A percentile compares a stretch with the other conserved stretches of the same genome.
These are phyloP conservation scores for Rusavskia elegans DNA, from an alignment of 495 filamentous ascomycete genomes.

Conservation along the genomic window DNA sequence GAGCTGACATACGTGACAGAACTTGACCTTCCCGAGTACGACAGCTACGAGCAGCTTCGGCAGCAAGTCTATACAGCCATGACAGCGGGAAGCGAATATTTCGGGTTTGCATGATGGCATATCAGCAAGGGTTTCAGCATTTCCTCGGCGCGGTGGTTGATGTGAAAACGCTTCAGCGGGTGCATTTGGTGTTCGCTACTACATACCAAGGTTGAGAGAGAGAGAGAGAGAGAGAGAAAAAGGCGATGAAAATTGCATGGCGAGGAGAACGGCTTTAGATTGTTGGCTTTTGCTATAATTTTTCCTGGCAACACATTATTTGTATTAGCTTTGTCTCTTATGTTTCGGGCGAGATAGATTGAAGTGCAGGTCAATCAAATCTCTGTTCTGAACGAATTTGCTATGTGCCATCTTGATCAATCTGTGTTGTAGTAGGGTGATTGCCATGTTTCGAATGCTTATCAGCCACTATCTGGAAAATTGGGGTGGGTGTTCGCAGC, in stretches of 20 bases:
- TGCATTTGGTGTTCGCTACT: no score
- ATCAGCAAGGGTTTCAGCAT: background rate
- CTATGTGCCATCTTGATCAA: no score
- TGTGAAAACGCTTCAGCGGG: background rate
- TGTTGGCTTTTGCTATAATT: background rate
- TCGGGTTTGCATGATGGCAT: conserved; percentile 68
- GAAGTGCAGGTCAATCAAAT: background rate
- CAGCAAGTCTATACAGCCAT: conserved; percentile 84
- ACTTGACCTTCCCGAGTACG: conserved; percentile 97
- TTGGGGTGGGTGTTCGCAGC: no score
- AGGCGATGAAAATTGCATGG: no score
- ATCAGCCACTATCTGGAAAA: no score
- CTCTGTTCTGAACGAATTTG: background rate
- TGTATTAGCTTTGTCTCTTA: no score
- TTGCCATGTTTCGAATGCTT: no score
- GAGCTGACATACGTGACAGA: conserved; percentile 40
- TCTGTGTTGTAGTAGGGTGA: no score
- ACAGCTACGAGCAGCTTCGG: conserved; percentile 82
- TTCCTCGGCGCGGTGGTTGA: background rate
- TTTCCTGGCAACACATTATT: no score
- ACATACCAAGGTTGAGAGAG: no score
- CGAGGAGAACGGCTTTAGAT: no score
- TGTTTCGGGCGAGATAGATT: background rate
- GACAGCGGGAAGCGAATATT: conserved; percentile 91
- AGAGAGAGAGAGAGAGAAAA: no score